Base-by-base conservation (phyloP, 2,329 filamentous ascomycete genomes). In the Tetracladium maxilliforme region DNA sequence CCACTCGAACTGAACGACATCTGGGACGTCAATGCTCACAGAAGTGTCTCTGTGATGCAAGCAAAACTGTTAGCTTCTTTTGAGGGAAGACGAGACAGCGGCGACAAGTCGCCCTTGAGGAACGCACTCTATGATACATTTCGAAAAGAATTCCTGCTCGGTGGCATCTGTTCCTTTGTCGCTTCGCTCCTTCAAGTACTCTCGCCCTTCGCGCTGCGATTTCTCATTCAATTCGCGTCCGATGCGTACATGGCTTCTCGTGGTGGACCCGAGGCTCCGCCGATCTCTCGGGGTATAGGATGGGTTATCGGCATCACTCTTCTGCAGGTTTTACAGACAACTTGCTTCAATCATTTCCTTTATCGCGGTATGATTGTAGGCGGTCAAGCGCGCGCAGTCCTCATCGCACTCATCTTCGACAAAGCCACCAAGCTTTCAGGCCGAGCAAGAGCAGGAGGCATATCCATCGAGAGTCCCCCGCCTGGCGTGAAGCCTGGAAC, bases 161-260 rank as follows among this genome's bases (percentile, higher is more conserved):
- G 16, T 19, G 22, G 22, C 7, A 9, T 28, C 21, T 28, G 19
- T 20, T 18, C 19, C 15, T 17, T 28, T 8, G n/a, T 20, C 10
- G 16, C 17, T 10, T 19, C 22, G 12, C 16, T 13, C 9, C 15
- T 20, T 10, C 22, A 24, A 14, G 18, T 9, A 5, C 8, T 28
- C 10, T 24, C 26, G 6, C 26, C 26, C 10, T 12, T 25, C 10
- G 6, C 21, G 6, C 22, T 28, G 16, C 19, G 21, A 15, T 12
- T 20, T 10, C 19, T 28, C 11, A 12, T 28, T 15, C 10, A 20
- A n/a, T 28, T 19, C 15, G 26, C 26, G 6, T 19, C 21, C 11
- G 26, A 28, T 16, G 20, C 26, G 7, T 28, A 28, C 14, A 28
- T 14, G 22, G 16, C n/a, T n/a, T n/a, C n/a, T n/a, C n/a, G n/a